A percentile compares a stretch with the other conserved stretches of the same genome.
phyloP scores from a whole-genome alignment of 2,329 filamentous ascomycete genomes.

The Diaporthe batatas region DNA sequence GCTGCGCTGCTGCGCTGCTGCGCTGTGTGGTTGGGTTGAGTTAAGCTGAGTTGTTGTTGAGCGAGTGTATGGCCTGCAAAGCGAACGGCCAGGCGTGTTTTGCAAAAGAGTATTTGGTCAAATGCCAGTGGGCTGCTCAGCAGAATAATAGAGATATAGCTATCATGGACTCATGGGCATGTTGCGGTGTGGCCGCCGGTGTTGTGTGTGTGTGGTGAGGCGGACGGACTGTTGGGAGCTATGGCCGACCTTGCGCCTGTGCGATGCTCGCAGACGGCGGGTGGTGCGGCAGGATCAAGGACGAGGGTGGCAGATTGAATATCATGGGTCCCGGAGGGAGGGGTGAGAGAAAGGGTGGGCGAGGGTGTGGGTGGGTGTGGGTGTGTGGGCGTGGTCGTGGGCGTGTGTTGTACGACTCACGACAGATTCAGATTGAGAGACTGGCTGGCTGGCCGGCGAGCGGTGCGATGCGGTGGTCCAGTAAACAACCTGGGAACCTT shows the following conservation, averaged over 20 bases:
- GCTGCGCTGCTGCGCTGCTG: no score
- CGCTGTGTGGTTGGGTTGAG: no score
- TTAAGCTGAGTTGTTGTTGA: not conserved
- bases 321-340: conserved; percentile 21
- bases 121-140: conserved; percentile 1
- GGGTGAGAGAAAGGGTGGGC: not conserved
- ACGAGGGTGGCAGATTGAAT: conserved; percentile 26
- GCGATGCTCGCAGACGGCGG: conserved; percentile 27
- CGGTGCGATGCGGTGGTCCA: conserved; percentile 20
- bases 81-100: conserved; percentile 14
- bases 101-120: conserved; percentile 14
- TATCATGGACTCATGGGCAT: conserved; percentile 14
- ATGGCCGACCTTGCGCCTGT: conserved; percentile 36
- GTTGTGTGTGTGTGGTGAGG: conserved; percentile 20
- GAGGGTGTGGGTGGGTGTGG: not conserved
- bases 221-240: conserved; percentile 33
- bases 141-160: conserved; percentile 19
- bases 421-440: conserved; percentile 19
- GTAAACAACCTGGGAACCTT: conserved; percentile 34
- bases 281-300: conserved; percentile 24
- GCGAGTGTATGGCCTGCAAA: conserved; percentile 25
- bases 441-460: conserved; percentile 6
- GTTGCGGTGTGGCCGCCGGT: conserved; percentile 34
- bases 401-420: conserved; percentile 27
- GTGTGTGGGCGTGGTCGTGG: not conserved